Base-by-base conservation (phyloP, 2,329 filamentous ascomycete genomes). In the Orbilia brochopaga region DNA sequence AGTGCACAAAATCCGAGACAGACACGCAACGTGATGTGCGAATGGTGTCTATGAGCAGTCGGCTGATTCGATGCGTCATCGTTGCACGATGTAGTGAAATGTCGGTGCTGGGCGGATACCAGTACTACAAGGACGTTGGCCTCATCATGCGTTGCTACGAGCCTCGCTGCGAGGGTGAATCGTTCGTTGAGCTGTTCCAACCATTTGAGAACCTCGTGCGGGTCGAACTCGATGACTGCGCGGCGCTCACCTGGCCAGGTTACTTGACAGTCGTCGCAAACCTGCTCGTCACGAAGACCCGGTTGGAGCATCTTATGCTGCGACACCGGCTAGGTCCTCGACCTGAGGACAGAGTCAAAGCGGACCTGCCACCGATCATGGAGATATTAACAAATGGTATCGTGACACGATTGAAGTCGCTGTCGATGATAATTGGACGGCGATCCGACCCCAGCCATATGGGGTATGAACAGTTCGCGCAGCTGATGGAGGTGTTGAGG, bases 71-170 rank as follows among this genome's bases (percentile, higher is more conserved):
- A 23, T 21, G 44, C 44, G 19, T 3, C 27, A 32, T 8, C 8
- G 3, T 54, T 13, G 7, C 11, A 32, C 48, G 5, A 23, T 27
- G 2, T 50, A 69, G 65, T 1, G 59, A 69, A 37, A 69, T 69
- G 48, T 63, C 58, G 1, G 48, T 63, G 1, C 21, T 69, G 15
- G 54, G 58, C 37, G 65, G 65, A 5, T 63, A 69, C 19, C 56
- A 69, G n/a, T 69, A 63, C 24, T 69, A 63, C 32, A 63, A 55
- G 27, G 65, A 69, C n/a, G 58, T 58, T 53, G 65, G 48, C 13
- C n/a, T 69, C n/a, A 21, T 69, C 15, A 69, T 59, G 8, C 58
- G 65, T 2, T 63, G 59, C 48, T 69, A 69, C 17, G 65, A 58
- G 2, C 24, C 54, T 5, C 44, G 27, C 8, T 37, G 54, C 8